Evolutionary conservation across 208 protist genomes (phyloP), one percentile per base, ranked within the genome.

Genomic region (Trypanosoma lewisi): DNA sequence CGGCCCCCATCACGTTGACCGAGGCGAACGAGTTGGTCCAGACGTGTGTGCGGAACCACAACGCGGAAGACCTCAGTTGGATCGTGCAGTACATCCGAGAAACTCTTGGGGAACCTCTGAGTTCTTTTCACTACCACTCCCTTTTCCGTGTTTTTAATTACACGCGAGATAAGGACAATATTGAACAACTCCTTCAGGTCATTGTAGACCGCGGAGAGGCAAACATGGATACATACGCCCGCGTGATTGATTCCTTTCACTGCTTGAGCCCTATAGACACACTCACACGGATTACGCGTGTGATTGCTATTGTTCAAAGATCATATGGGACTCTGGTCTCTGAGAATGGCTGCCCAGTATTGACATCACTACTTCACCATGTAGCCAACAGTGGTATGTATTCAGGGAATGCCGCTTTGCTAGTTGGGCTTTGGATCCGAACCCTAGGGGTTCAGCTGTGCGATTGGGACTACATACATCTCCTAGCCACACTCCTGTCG

Each of bases 61-160:
- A 95, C 60, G 72, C 67, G 2, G 83, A 81, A 47, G 81, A 89
- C 48, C 50, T 93, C 23, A 86, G 83, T 52, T 64, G 70, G 8
- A 54, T 77, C 7, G 57, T 93, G 28, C 84, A 91, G 72, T 88
- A 93, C 69, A 80, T 92, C 14, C 83, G 87, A 31, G 85, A 92
- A 67, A 78, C 63, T 11, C 68, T 96, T 6, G 63, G 65, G 16
- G 68, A 88, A 70, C 69, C 77, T 25, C 70, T 96, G 53, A 55
- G 64, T 9, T 63, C 69, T 16, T 83, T 73, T 41, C 86, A 96
- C 73, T 89, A 90, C 71, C 80, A 93, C 70, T 62, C 84, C 4
- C 69, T 96, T 25, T 75, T 96, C 44, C 89, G 89, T 37, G 74
- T 82, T 30, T 92, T 96, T 54, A 90, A 76, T 74, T 80, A 89